These are phyloP conservation scores for Cicer arietinum DNA, from an alignment of 306 rosid species.

Conservation along the genomic window DNA sequence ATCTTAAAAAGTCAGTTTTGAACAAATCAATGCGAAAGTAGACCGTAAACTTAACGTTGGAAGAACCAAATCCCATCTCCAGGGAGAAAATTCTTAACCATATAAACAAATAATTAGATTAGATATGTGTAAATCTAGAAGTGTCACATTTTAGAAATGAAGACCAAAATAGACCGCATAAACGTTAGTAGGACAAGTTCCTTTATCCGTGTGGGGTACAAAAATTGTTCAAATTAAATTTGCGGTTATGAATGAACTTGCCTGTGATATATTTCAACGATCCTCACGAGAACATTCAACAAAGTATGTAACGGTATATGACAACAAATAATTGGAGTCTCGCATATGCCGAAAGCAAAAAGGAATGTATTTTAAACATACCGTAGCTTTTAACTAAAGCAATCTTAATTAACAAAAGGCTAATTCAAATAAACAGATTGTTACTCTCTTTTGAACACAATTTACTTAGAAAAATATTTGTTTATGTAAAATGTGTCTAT, in stretches of 20 bases:
- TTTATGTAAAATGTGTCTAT: no score
- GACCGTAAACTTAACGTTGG: neutral
- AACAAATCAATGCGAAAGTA: neutral
- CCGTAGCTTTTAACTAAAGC: constrained; percentile 33
- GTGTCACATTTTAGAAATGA: constrained; percentile 33
- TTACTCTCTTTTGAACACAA: neutral
- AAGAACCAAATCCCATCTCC: neutral
- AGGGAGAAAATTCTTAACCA: neutral
- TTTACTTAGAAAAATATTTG: neutral
- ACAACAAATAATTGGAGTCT: constrained; percentile 41
- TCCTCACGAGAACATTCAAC: constrained; percentile 33
- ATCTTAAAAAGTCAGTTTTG: constrained; percentile 8
- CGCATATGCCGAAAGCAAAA: constrained; percentile 46
- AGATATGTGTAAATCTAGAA: constrained; percentile 8
- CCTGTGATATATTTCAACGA: constrained; percentile 31
- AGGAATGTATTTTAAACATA: constrained; percentile 17
- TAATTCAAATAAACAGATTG: constrained; percentile 5
- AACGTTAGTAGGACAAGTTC: constrained; percentile 21
- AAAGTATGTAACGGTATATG: constrained; percentile 37
- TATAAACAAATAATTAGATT: neutral
- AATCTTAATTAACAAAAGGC: neutral
- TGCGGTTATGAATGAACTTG: constrained; percentile 29
- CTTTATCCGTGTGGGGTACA: constrained; percentile 12
- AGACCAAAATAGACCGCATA: constrained; percentile 20
- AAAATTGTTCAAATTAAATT: constrained; percentile 28